Conservation (phyloP, 805 yeast species). For the Yarrowia deformans region DNA sequence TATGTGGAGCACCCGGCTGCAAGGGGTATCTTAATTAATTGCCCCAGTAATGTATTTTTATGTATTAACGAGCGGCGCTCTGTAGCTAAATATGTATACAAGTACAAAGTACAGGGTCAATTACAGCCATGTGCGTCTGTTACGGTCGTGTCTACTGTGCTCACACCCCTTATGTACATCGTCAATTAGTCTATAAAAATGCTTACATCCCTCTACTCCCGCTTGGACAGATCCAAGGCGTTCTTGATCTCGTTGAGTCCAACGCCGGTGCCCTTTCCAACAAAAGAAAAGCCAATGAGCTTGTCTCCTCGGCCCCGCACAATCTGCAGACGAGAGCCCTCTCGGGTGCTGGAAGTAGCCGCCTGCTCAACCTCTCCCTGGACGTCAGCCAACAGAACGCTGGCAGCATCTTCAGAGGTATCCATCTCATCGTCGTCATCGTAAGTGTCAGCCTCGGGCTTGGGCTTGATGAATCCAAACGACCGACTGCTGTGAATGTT, state of each 20-base stretch:
- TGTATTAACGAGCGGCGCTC: background rate
- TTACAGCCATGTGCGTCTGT: no score
- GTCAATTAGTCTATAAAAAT: constrained; percentile 14
- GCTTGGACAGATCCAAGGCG: constrained; percentile 29
- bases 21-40: constrained; percentile 86
- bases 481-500: constrained; percentile 25
- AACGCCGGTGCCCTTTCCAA: constrained; percentile 30
- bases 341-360: constrained; percentile 34
- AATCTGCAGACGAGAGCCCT: constrained; percentile 31
- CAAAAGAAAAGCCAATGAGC: constrained; percentile 31
- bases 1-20: constrained; percentile 95
- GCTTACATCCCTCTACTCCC: constrained; percentile 16
- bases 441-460: constrained; percentile 26
- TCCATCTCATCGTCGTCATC: constrained; percentile 36
- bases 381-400: constrained; percentile 31
- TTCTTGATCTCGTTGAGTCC: constrained; percentile 24
- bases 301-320: constrained; percentile 27
- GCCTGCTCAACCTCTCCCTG: constrained; percentile 39
- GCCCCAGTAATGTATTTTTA: constrained; percentile 29
- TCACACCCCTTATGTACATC: background rate
- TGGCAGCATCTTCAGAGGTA: constrained; percentile 4
- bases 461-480: constrained; percentile 34
- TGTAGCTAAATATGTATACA: no score
- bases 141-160: background rate
- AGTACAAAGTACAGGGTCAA: no score